These are phyloP conservation scores for Xylariales sp. DNA, from an alignment of 2,329 filamentous ascomycete species.

Conservation along the genomic window DNA sequence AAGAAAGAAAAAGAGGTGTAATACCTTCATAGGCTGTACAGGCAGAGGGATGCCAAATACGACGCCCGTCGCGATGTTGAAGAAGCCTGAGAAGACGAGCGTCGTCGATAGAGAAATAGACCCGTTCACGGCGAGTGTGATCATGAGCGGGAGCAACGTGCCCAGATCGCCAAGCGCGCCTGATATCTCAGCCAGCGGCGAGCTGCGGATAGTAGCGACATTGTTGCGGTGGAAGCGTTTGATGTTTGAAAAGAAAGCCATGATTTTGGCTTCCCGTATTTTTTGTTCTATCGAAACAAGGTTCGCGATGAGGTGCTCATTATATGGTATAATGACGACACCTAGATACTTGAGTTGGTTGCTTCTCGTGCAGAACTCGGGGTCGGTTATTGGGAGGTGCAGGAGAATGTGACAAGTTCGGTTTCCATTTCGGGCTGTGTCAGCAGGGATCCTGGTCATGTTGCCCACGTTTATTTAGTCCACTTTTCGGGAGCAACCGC, in stretches of 20 bases:
- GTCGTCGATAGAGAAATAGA: constrained; percentile 87
- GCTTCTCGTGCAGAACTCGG: too few relatives aligned
- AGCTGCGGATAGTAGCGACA: constrained; percentile 58
- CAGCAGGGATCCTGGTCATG: neutral
- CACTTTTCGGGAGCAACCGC: constrained; percentile 4
- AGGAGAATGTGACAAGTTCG: neutral
- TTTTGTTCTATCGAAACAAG: constrained; percentile 1
- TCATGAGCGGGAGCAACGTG: constrained; percentile 78
- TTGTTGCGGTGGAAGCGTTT: constrained; percentile 59
- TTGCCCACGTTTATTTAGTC: neutral
- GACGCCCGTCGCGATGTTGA: constrained; percentile 84
- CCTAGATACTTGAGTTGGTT: too few relatives aligned
- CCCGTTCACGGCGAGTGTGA: constrained; percentile 80
- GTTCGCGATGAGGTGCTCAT: constrained; percentile 15
- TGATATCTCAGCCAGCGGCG: constrained; percentile 78
- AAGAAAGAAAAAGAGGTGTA: neutral
- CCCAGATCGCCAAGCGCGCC: constrained; percentile 83
- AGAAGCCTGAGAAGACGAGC: constrained; percentile 87
- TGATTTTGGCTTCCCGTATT: constrained; percentile 20
- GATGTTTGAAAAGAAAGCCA: constrained; percentile 48
- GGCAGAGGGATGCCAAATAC: constrained; percentile 90
- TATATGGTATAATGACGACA: neutral
- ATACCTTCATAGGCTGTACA: constrained; percentile 85
- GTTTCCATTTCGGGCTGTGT: neutral
- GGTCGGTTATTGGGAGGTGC: too few relatives aligned